A percentile compares a stretch with the other conserved stretches of the same genome.
These are phyloP conservation scores for Chlorella vulgaris DNA, from an alignment of 139 green algal genomes.

Conservation along the genomic window DNA sequence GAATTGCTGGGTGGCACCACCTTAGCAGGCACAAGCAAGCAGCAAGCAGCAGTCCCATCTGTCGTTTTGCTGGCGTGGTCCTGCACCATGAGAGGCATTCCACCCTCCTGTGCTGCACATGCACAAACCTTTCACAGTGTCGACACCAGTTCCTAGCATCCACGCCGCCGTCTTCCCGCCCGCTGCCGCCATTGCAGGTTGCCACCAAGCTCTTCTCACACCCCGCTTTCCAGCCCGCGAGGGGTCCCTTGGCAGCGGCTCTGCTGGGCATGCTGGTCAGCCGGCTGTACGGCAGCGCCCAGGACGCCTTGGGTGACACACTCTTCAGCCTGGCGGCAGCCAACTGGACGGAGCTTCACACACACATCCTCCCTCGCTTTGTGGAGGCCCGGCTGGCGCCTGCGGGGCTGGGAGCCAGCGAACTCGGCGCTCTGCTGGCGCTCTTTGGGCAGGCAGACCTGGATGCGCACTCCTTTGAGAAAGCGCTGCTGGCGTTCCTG, in stretches of 20 bases:
- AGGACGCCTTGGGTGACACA: slow-evolving; percentile 26
- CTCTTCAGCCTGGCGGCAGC: slow-evolving; percentile 27
- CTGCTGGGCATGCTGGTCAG: slow-evolving; percentile 36
- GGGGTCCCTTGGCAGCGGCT: slow-evolving; percentile 7
- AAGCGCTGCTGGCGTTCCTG: slow-evolving; percentile 16
- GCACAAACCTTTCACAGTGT: neutral
- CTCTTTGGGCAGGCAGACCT: slow-evolving; percentile 20
- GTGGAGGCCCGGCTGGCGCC: neutral
- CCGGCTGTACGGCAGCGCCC: slow-evolving; percentile 23
- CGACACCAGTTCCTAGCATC: neutral
- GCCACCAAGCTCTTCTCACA: slow-evolving; percentile 24
- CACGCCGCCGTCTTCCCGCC: neutral
- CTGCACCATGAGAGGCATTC: no score
- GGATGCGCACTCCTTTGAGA: slow-evolving; percentile 31
- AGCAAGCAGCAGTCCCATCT: no score
- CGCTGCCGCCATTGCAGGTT: neutral
- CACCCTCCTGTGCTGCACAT: neutral
- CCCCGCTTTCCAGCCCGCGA: slow-evolving; percentile 11
- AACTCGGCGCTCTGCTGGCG: neutral
- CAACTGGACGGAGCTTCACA: slow-evolving; percentile 31
- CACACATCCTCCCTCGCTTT: neutral
- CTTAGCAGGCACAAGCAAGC: no score
- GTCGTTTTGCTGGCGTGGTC: no score
- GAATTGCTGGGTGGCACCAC: no score
- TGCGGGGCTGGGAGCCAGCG: slow-evolving; percentile 3